Evolutionary conservation across 768 basidiomycete genomes (phyloP), one percentile per base, ranked within the genome.

Genomic region (Calocybe cyanea): DNA sequence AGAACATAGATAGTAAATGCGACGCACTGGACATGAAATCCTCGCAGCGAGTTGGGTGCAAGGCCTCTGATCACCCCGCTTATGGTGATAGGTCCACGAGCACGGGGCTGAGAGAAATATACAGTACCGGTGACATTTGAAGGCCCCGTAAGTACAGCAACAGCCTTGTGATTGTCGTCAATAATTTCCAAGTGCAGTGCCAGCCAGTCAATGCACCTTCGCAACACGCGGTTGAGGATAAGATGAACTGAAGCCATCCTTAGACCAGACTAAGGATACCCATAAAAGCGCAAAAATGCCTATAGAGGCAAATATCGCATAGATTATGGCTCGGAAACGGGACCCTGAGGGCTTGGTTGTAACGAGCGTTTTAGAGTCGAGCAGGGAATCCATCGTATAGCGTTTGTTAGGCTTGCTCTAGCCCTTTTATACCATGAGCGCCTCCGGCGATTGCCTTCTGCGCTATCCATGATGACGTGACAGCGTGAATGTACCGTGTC

Each of bases 11-110:
- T 46, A 38, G 15, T 18, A 20, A 23, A 13, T 28, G 39, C 38
- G 15, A 69, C 83, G 46, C 53, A 87, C 87, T 92, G 89, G 46
- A 92, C 67, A 64, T 92, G 90, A 69, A 91, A 87, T 4, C 90
- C 90, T 28, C 82, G 76, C 48, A 70, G 59, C 4, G 81, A 70
- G 39, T 71, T 71, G 4, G 80, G 69, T 51, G 78, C 74, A 36
- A 92, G 72, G 49, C 76, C 76, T 46, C 65, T 70, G 51, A 92
- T 68, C 42, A 76, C 70, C 20, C 87, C 87, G 8, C 75, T 75
- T 32, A 92, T 64, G 11, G 66, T 77, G 39, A 87, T 83, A 19
- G 80, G 74, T 2, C 72, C 75, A 44, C 58, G 60, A 49, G 63
- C 60, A 14, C 68, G 59, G 2, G 67, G 43, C 61, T 91, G 88